phyloP scores from a whole-genome alignment of 495 filamentous ascomycete species.

The Xylaria curta region DNA sequence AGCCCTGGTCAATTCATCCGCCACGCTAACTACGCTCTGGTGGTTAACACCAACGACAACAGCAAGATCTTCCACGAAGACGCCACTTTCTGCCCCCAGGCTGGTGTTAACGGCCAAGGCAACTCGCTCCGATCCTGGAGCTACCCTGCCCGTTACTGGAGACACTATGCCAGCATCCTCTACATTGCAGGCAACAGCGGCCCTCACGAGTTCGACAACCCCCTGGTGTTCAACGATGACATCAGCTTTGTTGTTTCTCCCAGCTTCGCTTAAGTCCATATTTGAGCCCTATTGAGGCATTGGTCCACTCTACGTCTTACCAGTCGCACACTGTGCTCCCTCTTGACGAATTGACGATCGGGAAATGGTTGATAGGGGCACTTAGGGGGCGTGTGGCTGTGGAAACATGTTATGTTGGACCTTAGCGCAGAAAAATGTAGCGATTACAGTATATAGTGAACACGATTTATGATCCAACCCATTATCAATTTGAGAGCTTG shows the following conservation, averaged over 20 bases:
- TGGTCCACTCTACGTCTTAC: not conserved
- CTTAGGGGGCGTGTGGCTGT: not conserved
- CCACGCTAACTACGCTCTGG: conserved; percentile 54
- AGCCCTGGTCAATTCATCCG: conserved; percentile 63
- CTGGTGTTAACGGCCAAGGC: conserved; percentile 53
- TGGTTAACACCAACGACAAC: conserved; percentile 56
- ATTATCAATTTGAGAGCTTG: not conserved
- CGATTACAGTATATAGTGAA: not conserved
- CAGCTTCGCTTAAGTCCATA: conserved; percentile 49
- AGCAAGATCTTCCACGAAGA: conserved; percentile 60
- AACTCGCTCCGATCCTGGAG: conserved; percentile 58
- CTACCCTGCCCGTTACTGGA: conserved; percentile 62
- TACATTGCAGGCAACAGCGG: conserved; percentile 61
- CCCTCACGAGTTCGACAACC: conserved; percentile 54
- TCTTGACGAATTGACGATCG: not conserved
- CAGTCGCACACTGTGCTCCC: not conserved
- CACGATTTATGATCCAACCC: not conserved
- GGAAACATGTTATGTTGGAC: not conserved
- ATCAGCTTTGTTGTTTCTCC: conserved; percentile 54
- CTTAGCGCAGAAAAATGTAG: not conserved
- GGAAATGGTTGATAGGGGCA: not conserved
- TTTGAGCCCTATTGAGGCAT: not conserved
- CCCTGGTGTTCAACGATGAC: conserved; percentile 56
- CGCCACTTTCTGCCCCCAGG: conserved; percentile 60
- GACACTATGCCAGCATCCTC: conserved; percentile 53